Evolutionary conservation across 257 asterid genomes (phyloP).

Genomic region (Avicennia marina): DNA sequence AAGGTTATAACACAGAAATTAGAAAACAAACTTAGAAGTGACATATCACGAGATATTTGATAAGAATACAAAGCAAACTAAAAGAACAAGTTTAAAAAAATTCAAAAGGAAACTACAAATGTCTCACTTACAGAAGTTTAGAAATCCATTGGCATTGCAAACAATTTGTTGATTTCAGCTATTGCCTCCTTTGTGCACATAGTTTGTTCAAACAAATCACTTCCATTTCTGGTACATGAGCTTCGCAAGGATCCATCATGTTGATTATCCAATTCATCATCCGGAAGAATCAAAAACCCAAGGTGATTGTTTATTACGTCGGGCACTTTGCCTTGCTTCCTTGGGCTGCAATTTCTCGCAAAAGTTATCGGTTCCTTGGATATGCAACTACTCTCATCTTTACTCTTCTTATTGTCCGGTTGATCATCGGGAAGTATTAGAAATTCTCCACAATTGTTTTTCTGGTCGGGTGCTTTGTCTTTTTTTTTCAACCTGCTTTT

Average conservation of each 20-base stretch:
- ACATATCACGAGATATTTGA: too few relatives aligned
- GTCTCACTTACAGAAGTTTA: conserved; percentile 40
- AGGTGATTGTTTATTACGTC: conserved; percentile 18
- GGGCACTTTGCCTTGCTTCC: conserved; percentile 13
- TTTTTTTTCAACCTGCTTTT: conserved; percentile 63
- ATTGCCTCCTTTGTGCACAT: conserved; percentile 86
- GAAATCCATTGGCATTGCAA: conserved; percentile 84
- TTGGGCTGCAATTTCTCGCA: conserved; percentile 8
- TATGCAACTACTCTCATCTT: conserved; percentile 11
- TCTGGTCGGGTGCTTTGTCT: conserved; percentile 31
- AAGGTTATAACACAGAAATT: too few relatives aligned
- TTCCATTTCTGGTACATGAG: conserved; percentile 29
- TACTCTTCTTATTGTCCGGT: conserved; percentile 14
- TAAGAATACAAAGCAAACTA: too few relatives aligned
- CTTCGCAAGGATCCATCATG: conserved; percentile 34
- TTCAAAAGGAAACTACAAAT: too few relatives aligned
- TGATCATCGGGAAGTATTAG: conserved; percentile 57
- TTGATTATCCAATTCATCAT: conserved; percentile 45
- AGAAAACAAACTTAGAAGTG: too few relatives aligned
- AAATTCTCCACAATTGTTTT: conserved; percentile 33
- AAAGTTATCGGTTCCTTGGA: conserved; percentile 18
- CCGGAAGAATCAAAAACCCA: conserved; percentile 67
- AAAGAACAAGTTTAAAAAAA: too few relatives aligned
- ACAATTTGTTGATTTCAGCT: conserved; percentile 81
- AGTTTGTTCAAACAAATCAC: conserved; percentile 72